These are phyloP conservation scores for Lomentospora prolificans DNA, from an alignment of 2,329 filamentous ascomycete genomes.

Conservation along the genomic window DNA sequence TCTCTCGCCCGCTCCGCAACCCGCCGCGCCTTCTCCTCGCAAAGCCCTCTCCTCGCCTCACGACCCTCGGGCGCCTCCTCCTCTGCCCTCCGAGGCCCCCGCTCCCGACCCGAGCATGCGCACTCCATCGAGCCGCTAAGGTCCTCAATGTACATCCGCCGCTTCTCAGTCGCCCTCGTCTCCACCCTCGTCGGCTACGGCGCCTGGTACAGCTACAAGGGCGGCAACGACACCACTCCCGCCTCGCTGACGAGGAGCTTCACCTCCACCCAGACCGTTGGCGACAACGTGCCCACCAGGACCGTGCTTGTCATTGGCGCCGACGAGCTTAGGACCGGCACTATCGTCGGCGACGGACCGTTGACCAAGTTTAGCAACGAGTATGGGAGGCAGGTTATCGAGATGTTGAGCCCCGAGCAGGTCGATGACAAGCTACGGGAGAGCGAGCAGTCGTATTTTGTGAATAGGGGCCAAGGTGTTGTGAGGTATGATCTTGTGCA, in stretches of 20 bases:
- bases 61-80: constrained; percentile 13
- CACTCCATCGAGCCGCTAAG: constrained; percentile 42
- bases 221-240: constrained; percentile 23
- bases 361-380: constrained; percentile 82
- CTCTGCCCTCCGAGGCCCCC: constrained; percentile 12
- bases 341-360: constrained; percentile 74
- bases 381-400: constrained; percentile 74
- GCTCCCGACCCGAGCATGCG: constrained; percentile 23
- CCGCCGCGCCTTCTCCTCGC: constrained; percentile 2
- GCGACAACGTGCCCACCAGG: constrained; percentile 35
- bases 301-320: constrained; percentile 81
- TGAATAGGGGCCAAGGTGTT: constrained; percentile 82
- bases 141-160: constrained; percentile 68
- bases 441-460: constrained; percentile 84
- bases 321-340: constrained; percentile 81
- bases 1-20: not conserved
- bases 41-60: constrained; percentile 10
- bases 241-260: constrained; percentile 28
- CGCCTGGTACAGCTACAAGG: constrained; percentile 65
- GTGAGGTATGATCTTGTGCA: constrained; percentile 92
- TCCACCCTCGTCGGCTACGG: constrained; percentile 64
- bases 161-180: constrained; percentile 55
- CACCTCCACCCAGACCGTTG: constrained; percentile 16
- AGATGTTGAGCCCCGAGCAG: constrained; percentile 95
- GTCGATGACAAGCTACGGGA: constrained; percentile 80